These are phyloP conservation scores for Scopulariopsis brevicaulis DNA, from an alignment of 2,329 filamentous ascomycete species.

Conservation along the genomic window DNA sequence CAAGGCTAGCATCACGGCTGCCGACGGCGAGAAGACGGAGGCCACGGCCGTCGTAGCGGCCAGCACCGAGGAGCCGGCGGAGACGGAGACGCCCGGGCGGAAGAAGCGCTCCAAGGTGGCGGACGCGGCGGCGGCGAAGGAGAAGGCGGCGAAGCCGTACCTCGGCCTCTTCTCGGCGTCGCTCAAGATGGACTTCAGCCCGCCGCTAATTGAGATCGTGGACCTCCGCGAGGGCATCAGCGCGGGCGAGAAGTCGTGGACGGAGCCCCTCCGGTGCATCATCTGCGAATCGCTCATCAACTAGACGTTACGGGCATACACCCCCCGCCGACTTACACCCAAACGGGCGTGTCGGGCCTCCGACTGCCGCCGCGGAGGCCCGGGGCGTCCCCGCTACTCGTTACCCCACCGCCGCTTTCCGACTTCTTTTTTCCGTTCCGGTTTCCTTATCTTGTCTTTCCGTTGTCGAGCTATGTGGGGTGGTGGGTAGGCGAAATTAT, in stretches of 20 bases:
- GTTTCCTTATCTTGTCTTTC: not conserved
- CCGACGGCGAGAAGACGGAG: constrained; percentile 15
- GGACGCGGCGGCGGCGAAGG: constrained; percentile 13
- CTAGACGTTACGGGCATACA: constrained; percentile 9
- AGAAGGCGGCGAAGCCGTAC: constrained; percentile 30
- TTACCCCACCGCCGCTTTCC: not conserved
- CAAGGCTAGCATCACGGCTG: constrained; percentile 9
- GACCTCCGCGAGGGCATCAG: constrained; percentile 35
- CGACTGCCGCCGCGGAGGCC: no score
- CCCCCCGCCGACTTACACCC: no score
- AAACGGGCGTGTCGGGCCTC: no score
- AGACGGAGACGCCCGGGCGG: constrained; percentile 12
- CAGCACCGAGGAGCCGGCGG: constrained; percentile 16
- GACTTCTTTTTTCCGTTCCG: not conserved
- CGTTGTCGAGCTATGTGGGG: not conserved
- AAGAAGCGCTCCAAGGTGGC: constrained; percentile 15
- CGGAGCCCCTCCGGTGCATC: constrained; percentile 37
- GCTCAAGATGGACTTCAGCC: constrained; percentile 33
- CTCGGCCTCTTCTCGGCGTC: constrained; percentile 38
- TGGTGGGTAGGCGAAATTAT: not conserved
- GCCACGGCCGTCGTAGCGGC: constrained; percentile 8
- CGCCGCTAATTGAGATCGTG: constrained; percentile 37
- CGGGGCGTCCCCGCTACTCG: no score
- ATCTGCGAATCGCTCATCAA: constrained; percentile 36
- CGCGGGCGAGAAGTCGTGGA: constrained; percentile 41